These are phyloP conservation scores for Cyclotella sp. DNA, from an alignment of 108 stramenopile species.

Conservation along the genomic window DNA sequence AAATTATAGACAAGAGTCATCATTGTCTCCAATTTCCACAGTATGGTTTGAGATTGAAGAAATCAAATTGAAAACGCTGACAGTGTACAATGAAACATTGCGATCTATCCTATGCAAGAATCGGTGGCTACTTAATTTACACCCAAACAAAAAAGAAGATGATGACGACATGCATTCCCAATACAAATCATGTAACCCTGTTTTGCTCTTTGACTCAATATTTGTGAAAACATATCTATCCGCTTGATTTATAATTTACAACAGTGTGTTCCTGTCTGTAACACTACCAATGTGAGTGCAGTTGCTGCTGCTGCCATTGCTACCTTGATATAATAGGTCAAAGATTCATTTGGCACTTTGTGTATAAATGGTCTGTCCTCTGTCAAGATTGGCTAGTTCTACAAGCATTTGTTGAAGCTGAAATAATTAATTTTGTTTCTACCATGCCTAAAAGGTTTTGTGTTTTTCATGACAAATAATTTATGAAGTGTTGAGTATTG, in stretches of 20 bases:
- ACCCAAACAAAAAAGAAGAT: not conserved
- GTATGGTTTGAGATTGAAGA: not conserved
- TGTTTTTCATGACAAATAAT: no score
- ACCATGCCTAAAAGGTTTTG: no score
- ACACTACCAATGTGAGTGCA: slow-evolving; percentile 21
- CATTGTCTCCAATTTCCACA: not conserved
- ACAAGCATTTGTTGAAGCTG: slow-evolving; percentile 11
- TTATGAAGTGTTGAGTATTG: no score
- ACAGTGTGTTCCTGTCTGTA: slow-evolving; percentile 41
- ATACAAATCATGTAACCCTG: slow-evolving; percentile 60
- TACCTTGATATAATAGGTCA: slow-evolving; percentile 58
- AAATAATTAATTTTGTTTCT: not conserved
- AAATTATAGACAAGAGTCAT: not conserved
- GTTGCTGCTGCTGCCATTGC: slow-evolving; percentile 9
- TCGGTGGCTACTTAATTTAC: not conserved
- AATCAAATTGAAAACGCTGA: slow-evolving; percentile 30
- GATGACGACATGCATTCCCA: slow-evolving; percentile 47
- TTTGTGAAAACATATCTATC: slow-evolving; percentile 11
- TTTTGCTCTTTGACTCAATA: slow-evolving; percentile 19
- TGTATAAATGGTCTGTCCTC: slow-evolving; percentile 56
- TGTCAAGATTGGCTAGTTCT: slow-evolving; percentile 39
- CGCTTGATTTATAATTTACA: slow-evolving; percentile 12
- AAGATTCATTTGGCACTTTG: slow-evolving; percentile 80
- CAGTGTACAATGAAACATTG: not conserved
- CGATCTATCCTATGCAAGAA: slow-evolving; percentile 6